Percentiles rank a stretch among this genome's conserved stretches.
These are phyloP conservation scores for Nicotiana obtusifolia DNA, from an alignment of 257 asterid species.

Conservation along the genomic window DNA sequence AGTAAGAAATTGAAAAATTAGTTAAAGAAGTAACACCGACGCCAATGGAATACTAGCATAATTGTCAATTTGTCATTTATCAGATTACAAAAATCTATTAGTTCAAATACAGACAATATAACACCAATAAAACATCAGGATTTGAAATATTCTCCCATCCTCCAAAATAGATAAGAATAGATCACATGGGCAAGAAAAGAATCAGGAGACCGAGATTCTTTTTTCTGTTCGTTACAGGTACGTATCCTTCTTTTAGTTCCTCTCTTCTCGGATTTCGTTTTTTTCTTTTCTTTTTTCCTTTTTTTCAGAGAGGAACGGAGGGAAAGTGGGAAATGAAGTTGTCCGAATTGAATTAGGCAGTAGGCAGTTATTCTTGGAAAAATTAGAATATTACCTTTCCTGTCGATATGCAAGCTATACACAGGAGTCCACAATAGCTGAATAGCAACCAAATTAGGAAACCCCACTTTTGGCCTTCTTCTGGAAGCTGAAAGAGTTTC, in stretches of 20 bases:
- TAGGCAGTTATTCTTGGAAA: background rate
- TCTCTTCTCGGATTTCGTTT: background rate
- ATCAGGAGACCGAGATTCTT: background rate
- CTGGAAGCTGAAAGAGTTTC: constrained; percentile 31
- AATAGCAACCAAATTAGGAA: constrained; percentile 22
- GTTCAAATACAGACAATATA: background rate
- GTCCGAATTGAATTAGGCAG: background rate
- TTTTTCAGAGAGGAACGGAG: background rate
- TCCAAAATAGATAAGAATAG: background rate
- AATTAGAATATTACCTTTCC: constrained; percentile 1
- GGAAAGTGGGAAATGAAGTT: background rate
- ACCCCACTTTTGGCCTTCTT: constrained; percentile 24
- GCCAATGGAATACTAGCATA: background rate
- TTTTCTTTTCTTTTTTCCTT: too few relatives aligned
- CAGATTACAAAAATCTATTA: background rate
- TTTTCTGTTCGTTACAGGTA: background rate
- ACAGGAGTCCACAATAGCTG: constrained; percentile 20
- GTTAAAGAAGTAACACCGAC: background rate
- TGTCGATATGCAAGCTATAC: constrained; percentile 10
- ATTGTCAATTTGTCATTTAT: background rate
- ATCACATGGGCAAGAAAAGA: background rate
- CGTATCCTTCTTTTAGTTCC: background rate
- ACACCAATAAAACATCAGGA: background rate
- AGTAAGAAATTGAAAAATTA: background rate
- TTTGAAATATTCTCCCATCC: background rate